Conservation (phyloP, 2,329 filamentous ascomycete species). For the Bipolaris oryzae region DNA sequence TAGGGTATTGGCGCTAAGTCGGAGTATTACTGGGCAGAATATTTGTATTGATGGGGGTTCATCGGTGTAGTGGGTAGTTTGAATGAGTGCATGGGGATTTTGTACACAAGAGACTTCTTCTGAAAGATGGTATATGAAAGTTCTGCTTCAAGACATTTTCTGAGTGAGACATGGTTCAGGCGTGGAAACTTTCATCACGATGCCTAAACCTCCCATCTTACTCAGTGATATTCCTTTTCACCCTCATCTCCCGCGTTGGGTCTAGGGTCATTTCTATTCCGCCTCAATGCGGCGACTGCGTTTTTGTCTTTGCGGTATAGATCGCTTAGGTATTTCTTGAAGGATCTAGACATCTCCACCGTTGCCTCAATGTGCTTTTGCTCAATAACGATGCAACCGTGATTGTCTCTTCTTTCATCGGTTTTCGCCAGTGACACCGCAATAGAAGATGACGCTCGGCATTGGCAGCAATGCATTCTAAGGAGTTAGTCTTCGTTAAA, state of each 20-base stretch:
- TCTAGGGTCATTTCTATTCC: background rate
- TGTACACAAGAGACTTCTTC: background rate
- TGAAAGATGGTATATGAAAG: too few relatives aligned
- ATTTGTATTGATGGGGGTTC: constrained; percentile 47
- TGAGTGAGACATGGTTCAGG: background rate
- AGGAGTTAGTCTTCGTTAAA: too few relatives aligned
- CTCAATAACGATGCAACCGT: constrained; percentile 6
- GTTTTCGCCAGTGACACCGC: constrained; percentile 26
- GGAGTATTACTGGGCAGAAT: constrained; percentile 48
- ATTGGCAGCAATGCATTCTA: constrained; percentile 22
- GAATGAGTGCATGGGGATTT: too few relatives aligned
- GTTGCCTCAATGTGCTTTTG: constrained; percentile 16
- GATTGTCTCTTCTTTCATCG: constrained; percentile 8
- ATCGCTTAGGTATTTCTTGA: constrained; percentile 21
- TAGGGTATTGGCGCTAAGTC: constrained; percentile 41
- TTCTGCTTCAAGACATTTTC: background rate
- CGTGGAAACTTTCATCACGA: too few relatives aligned
- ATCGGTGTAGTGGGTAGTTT: constrained; percentile 13
- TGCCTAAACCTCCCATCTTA: background rate
- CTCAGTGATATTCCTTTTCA: background rate
- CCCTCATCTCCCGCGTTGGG: background rate
- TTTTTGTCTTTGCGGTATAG: constrained; percentile 11
- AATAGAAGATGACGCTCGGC: constrained; percentile 26
- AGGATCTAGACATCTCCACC: constrained; percentile 18
- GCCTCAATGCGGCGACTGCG: constrained; percentile 2